Conservation (phyloP, 352 stramenopile genomes). For the Aphanomyces cochlioides region DNA sequence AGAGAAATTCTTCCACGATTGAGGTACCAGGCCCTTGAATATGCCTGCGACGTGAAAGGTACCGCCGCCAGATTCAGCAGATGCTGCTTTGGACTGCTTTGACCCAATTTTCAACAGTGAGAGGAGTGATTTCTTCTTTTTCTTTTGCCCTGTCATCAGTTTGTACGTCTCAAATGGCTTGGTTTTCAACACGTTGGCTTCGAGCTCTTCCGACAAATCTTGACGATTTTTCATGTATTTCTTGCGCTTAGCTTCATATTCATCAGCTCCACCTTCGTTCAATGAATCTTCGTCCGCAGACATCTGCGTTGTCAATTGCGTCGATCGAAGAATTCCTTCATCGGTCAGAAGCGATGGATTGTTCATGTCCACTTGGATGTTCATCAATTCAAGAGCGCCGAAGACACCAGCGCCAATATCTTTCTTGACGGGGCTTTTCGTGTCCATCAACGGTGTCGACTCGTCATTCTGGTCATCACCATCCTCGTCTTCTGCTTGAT, state of each 20-base stretch:
- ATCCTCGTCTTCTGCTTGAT: slow-evolving; percentile 57
- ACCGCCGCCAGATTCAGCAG: slow-evolving; percentile 37
- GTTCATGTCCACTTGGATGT: slow-evolving; percentile 35
- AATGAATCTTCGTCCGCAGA: slow-evolving; percentile 28
- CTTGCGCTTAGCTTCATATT: slow-evolving; percentile 45
- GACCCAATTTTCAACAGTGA: slow-evolving; percentile 63
- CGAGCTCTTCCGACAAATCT: slow-evolving; percentile 60
- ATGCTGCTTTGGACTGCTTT: slow-evolving; percentile 46
- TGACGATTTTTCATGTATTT: slow-evolving; percentile 80
- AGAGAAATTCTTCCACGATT: neutral
- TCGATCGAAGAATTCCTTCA: slow-evolving; percentile 32
- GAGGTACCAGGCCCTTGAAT: slow-evolving; percentile 85
- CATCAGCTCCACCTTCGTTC: slow-evolving; percentile 40
- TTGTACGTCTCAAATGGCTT: slow-evolving; percentile 88
- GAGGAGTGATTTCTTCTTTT: slow-evolving; percentile 63
- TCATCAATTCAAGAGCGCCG: slow-evolving; percentile 80
- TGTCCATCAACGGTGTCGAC: slow-evolving; percentile 4
- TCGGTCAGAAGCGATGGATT: slow-evolving; percentile 35
- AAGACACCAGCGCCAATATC: slow-evolving; percentile 84
- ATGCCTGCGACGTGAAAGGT: slow-evolving; percentile 77
- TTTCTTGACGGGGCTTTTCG: slow-evolving; percentile 38
- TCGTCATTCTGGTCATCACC: slow-evolving; percentile 39
- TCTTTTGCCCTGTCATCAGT: slow-evolving; percentile 73
- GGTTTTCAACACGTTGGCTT: slow-evolving; percentile 60
- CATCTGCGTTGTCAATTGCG: neutral